Percentiles rank a stretch among this genome's conserved stretches.
Evolutionary conservation across 768 basidiomycete species (phyloP).

Genomic region (Suillus cothurnatus): DNA sequence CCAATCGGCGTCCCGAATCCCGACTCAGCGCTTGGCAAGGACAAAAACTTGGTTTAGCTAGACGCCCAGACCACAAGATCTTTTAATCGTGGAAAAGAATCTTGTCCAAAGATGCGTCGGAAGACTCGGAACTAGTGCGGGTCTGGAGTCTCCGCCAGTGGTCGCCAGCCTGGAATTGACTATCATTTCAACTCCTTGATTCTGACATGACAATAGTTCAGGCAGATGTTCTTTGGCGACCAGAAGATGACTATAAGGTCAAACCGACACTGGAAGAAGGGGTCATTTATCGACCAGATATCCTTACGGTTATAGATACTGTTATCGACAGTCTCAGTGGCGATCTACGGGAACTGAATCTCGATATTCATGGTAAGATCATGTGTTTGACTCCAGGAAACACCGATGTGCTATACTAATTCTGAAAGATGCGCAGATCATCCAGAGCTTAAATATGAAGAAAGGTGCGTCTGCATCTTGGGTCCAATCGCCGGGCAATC

Average conservation of each 20-base stretch:
- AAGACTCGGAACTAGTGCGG: too few relatives aligned
- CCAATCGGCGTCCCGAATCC: too few relatives aligned
- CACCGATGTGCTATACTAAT: not conserved
- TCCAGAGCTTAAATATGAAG: slow-evolving; percentile 65
- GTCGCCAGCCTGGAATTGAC: not conserved
- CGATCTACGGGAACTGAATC: slow-evolving; percentile 58
- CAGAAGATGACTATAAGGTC: slow-evolving; percentile 24
- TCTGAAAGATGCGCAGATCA: slow-evolving; percentile 50
- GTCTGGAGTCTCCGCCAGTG: not conserved
- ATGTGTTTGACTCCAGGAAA: not conserved
- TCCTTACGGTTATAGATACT: slow-evolving; percentile 54
- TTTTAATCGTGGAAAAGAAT: not conserved
- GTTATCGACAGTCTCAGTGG: slow-evolving; percentile 48
- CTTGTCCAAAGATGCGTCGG: not conserved
- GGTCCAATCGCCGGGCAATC: not conserved
- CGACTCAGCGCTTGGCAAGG: too few relatives aligned
- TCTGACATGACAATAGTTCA: not conserved
- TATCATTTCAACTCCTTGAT: not conserved
- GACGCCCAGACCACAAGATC: not conserved
- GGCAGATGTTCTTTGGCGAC: slow-evolving; percentile 39
- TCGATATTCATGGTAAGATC: slow-evolving; percentile 65
- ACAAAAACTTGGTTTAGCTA: too few relatives aligned
- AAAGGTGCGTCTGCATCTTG: slow-evolving; percentile 44
- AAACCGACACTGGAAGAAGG: slow-evolving; percentile 19
- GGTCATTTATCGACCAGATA: slow-evolving; percentile 49